Percentiles rank a stretch among this genome's conserved stretches.
Evolutionary conservation across 1,284 basidiomycete species (phyloP).

Genomic region (Irpex sp.): DNA sequence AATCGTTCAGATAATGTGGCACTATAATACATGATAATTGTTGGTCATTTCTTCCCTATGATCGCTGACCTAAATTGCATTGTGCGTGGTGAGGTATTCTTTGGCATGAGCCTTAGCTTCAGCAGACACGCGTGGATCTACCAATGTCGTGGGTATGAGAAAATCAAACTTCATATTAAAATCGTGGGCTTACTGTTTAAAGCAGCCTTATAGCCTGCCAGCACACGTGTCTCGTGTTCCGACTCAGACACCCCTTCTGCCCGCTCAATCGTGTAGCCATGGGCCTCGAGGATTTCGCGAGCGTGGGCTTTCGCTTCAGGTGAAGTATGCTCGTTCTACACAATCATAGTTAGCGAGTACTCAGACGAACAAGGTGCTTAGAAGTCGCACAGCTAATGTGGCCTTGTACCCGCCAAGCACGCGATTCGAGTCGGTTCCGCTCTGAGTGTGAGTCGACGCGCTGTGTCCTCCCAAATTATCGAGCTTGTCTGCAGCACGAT

Average conservation of each 20-base stretch:
- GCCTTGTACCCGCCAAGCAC: slow-evolving; percentile 51
- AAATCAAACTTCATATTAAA: not conserved
- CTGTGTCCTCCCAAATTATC: slow-evolving; percentile 30
- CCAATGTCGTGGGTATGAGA: not conserved
- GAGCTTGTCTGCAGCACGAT: slow-evolving; percentile 41
- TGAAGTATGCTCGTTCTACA: slow-evolving; percentile 34
- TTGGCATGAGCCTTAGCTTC: slow-evolving; percentile 43
- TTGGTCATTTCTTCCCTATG: not conserved
- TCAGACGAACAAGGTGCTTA: too few relatives aligned
- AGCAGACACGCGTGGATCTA: slow-evolving; percentile 36
- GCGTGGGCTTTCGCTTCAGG: slow-evolving; percentile 44
- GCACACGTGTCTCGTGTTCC: slow-evolving; percentile 36
- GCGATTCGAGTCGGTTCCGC: slow-evolving; percentile 26
- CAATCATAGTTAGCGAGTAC: too few relatives aligned
- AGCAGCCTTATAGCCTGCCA: slow-evolving; percentile 48
- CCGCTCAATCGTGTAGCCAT: slow-evolving; percentile 26
- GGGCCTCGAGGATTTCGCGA: slow-evolving; percentile 31
- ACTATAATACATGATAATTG: not conserved
- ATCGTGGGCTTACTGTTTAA: slow-evolving; percentile 35
- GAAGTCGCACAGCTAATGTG: slow-evolving; percentile 37
- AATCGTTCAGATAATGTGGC: too few relatives aligned
- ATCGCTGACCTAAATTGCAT: slow-evolving; percentile 14
- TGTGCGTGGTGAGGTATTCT: slow-evolving; percentile 34
- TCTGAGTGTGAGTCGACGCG: slow-evolving; percentile 3
- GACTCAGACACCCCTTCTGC: slow-evolving; percentile 29